Conservation (phyloP, 1,284 basidiomycete genomes). For the Ceratobasidium sp. region DNA sequence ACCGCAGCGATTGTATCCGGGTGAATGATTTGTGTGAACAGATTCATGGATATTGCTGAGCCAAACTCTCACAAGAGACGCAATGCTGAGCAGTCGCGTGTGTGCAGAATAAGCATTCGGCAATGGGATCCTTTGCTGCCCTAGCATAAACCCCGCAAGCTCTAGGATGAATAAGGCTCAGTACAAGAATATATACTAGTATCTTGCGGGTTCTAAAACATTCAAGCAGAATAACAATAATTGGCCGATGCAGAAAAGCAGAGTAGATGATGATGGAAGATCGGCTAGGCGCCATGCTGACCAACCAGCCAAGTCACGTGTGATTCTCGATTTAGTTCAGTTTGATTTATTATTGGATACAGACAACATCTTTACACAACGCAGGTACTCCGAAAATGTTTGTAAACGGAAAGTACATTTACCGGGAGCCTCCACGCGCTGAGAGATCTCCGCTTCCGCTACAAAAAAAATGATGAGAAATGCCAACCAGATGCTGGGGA, state of each 20-base stretch:
- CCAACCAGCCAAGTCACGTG: constrained; percentile 7
- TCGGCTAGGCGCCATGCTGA: not conserved
- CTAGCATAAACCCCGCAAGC: constrained; percentile 34
- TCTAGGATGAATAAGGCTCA: not conserved
- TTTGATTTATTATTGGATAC: constrained; percentile 27
- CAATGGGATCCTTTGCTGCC: constrained; percentile 22
- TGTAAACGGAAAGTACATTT: constrained; percentile 5
- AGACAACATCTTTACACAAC: constrained; percentile 6
- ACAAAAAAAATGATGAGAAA: not conserved
- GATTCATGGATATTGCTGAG: not conserved
- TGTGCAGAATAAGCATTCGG: constrained; percentile 34
- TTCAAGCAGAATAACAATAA: constrained; percentile 38
- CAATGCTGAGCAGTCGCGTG: constrained; percentile 34
- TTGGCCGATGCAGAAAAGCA: constrained; percentile 1
- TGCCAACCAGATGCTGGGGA: not conserved
- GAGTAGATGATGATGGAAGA: constrained; percentile 12
- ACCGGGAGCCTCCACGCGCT: constrained; percentile 14
- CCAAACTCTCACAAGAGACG: constrained; percentile 37
- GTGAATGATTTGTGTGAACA: not conserved
- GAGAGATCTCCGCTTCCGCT: constrained; percentile 16
- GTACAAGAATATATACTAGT: not conserved
- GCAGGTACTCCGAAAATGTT: not conserved
- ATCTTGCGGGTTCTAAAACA: constrained; percentile 7
- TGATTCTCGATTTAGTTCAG: not conserved
- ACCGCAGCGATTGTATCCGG: not conserved